A percentile compares a stretch with the other conserved stretches of the same genome.
Conservation (phyloP, 2,329 filamentous ascomycete genomes). For the Orbilia brochopaga region DNA sequence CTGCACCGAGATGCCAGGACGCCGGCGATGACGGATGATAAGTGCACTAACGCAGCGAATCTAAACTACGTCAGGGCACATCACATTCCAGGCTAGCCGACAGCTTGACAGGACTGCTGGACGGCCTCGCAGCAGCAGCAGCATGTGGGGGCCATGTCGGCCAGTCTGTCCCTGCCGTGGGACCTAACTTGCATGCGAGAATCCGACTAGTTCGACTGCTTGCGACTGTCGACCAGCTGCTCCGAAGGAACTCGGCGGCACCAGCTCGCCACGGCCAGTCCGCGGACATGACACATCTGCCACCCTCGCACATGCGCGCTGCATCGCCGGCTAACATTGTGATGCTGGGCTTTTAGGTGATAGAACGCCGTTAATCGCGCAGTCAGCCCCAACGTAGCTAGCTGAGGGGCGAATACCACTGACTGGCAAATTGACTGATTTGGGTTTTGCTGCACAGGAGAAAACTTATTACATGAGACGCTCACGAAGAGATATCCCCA, state of each 20-base stretch:
- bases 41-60: not conserved
- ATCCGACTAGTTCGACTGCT: not conserved
- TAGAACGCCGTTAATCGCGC: conserved; percentile 1
- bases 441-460: not conserved
- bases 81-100: not conserved
- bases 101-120: not conserved
- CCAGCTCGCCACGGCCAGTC: conserved; percentile 10
- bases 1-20: not conserved
- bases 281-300: not conserved
- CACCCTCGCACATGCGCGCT: conserved; percentile 6
- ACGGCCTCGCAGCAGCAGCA: not conserved
- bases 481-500: not conserved
- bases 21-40: not conserved
- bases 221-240: not conserved
- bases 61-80: conserved; percentile 5
- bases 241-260: conserved; percentile 24
- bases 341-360: not conserved
- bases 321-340: conserved; percentile 12
- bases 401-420: not conserved
- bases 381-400: not conserved
- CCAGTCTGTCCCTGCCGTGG: not conserved
- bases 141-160: not conserved
- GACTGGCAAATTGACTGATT: not conserved
- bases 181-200: not conserved
- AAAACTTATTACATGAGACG: not conserved